Conservation (phyloP, 108 stramenopile genomes). For the Nitzschia palea region DNA sequence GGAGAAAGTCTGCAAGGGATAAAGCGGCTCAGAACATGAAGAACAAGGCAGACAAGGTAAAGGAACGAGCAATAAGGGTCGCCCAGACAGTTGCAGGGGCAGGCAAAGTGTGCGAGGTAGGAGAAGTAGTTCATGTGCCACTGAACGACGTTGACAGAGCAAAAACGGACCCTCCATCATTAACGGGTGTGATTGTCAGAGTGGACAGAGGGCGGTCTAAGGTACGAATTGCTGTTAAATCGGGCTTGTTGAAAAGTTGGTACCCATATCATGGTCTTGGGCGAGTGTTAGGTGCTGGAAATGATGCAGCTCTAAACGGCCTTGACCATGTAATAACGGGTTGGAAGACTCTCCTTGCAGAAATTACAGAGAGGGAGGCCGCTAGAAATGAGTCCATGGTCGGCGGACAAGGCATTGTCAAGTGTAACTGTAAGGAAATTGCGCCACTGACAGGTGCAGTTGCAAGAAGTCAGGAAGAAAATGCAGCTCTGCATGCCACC, state of each 20-base stretch:
- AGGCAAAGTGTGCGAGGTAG: no score
- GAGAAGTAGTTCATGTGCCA: no score
- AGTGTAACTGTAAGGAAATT: background rate
- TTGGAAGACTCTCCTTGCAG: background rate
- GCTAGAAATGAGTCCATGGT: background rate
- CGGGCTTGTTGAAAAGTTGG: background rate
- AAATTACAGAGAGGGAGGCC: background rate
- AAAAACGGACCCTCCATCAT: background rate
- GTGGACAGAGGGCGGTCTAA: background rate
- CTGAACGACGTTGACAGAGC: no score
- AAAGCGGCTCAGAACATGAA: no score
- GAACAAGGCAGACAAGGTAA: no score
- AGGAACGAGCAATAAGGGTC: no score
- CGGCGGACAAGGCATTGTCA: background rate
- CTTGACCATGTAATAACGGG: background rate
- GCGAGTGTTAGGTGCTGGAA: background rate
- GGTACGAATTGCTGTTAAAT: background rate
- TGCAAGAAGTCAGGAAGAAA: background rate
- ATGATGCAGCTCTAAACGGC: background rate
- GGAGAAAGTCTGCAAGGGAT: no score
- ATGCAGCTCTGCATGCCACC: background rate
- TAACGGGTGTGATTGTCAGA: background rate
- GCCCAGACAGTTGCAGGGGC: no score
- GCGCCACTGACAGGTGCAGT: background rate
- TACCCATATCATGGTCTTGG: background rate